Conservation (phyloP, 2,329 filamentous ascomycete genomes). For the Aspergillus sp. region DNA sequence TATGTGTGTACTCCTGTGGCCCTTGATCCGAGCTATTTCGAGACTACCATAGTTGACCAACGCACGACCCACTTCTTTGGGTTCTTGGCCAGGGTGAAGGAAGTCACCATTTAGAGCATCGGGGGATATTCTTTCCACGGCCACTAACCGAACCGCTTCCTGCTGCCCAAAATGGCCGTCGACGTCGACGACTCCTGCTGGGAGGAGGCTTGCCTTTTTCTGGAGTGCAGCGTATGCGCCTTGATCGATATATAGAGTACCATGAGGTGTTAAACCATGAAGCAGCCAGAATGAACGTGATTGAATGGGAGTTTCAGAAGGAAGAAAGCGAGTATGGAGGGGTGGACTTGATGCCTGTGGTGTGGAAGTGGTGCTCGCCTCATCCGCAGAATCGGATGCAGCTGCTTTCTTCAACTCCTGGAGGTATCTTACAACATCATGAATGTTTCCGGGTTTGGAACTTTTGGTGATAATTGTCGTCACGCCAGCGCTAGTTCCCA, state of each 20-base stretch:
- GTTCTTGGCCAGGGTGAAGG: slow-evolving; percentile 40
- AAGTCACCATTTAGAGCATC: slow-evolving; percentile 44
- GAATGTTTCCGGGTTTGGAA: slow-evolving; percentile 89
- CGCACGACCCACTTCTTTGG: slow-evolving; percentile 78
- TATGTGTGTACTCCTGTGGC: slow-evolving; percentile 80
- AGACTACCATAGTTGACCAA: slow-evolving; percentile 88
- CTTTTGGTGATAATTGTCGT: slow-evolving; percentile 94
- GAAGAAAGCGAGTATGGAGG: slow-evolving; percentile 89
- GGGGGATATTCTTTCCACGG: slow-evolving; percentile 62
- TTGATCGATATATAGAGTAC: slow-evolving; percentile 88
- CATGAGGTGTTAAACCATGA: slow-evolving; percentile 85
- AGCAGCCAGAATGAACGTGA: slow-evolving; percentile 97
- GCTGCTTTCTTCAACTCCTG: slow-evolving; percentile 57
- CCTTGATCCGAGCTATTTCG: slow-evolving; percentile 83
- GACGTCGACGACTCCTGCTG: slow-evolving; percentile 86
- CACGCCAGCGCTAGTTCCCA: slow-evolving; percentile 91
- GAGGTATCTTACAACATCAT: slow-evolving; percentile 79
- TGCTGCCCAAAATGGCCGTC: slow-evolving; percentile 87
- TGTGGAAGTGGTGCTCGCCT: slow-evolving; percentile 26
- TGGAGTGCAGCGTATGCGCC: slow-evolving; percentile 79
- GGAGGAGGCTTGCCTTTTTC: slow-evolving; percentile 82
- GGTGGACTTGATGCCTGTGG: slow-evolving; percentile 56
- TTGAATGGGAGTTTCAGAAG: slow-evolving; percentile 78
- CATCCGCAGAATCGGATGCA: slow-evolving; percentile 17
- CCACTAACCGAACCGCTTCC: slow-evolving; percentile 83